Conservation (phyloP, 129 eudicot genomes). For the Artemisia tridentata region DNA sequence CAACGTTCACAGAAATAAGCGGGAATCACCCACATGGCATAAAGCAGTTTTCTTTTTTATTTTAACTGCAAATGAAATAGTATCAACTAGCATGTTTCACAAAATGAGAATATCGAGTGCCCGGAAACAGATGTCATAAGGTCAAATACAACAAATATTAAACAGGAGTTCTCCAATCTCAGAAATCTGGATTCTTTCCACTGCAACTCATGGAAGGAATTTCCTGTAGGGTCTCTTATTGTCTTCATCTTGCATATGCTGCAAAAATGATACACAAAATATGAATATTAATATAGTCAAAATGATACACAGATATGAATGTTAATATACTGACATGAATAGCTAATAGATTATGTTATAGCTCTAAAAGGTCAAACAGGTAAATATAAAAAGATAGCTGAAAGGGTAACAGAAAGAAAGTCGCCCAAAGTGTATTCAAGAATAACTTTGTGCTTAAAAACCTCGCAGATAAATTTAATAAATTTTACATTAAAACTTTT, state of each 20-base stretch:
- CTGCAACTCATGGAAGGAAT: conserved; percentile 40
- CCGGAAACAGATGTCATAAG: neutral
- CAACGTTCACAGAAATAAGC: neutral
- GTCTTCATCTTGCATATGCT: conserved; percentile 99
- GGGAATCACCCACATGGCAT: neutral
- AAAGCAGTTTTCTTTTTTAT: conserved; percentile 1
- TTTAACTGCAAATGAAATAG: conserved; percentile 7
- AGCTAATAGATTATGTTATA: neutral
- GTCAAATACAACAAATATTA: neutral
- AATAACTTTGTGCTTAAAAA: no score
- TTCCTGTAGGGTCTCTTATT: conserved; percentile 91
- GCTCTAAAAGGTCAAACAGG: neutral
- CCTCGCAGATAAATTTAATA: no score
- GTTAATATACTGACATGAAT: conserved; percentile 15
- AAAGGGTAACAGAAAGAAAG: neutral
- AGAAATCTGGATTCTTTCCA: conserved; percentile 29
- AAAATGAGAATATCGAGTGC: conserved; percentile 4
- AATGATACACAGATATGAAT: conserved; percentile 16
- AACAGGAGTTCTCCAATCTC: neutral
- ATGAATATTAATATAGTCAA: conserved; percentile 19
- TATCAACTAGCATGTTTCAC: conserved; percentile 16
- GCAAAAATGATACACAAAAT: conserved; percentile 34
- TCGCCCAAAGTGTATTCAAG: neutral
- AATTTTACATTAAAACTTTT: no score
- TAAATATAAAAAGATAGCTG: neutral